These are phyloP conservation scores for Elsinoe necatrix DNA, from an alignment of 2,329 filamentous ascomycete genomes.

Conservation along the genomic window DNA sequence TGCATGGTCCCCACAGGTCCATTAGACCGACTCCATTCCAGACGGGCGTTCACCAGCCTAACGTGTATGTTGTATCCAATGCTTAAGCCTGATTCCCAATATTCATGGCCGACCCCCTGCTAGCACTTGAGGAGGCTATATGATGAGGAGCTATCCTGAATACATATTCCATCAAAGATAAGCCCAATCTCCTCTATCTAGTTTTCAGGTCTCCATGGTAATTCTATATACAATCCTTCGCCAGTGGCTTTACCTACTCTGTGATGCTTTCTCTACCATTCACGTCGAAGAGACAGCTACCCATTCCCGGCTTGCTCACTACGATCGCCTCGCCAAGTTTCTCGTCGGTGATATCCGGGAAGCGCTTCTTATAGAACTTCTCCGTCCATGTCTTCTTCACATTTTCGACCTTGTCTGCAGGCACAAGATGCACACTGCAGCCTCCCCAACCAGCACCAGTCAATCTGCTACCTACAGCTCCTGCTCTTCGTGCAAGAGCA, in stretches of 20 bases:
- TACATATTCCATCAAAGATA: no score
- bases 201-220: no score
- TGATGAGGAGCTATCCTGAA: no score
- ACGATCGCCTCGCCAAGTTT: constrained; percentile 73
- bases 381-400: constrained; percentile 70
- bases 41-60: no score
- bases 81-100: no score
- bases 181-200: no score
- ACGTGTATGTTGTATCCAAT: no score
- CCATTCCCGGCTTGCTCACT: constrained; percentile 77
- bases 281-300: constrained; percentile 38
- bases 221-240: neutral
- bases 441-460: constrained; percentile 97
- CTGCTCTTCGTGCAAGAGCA: constrained; percentile 64
- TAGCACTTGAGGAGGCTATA: no score
- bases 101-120: no score
- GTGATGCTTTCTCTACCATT: constrained; percentile 20
- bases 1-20: no score
- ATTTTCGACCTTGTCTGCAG: constrained; percentile 67
- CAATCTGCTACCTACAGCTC: constrained; percentile 74
- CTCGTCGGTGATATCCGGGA: constrained; percentile 59
- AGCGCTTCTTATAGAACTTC: constrained; percentile 72
- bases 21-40: no score
- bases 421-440: constrained; percentile 87
- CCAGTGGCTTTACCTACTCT: neutral